A percentile compares a stretch with the other conserved stretches of the same genome.
phyloP scores from a whole-genome alignment of 495 filamentous ascomycete species.

The Letharia columbiana region DNA sequence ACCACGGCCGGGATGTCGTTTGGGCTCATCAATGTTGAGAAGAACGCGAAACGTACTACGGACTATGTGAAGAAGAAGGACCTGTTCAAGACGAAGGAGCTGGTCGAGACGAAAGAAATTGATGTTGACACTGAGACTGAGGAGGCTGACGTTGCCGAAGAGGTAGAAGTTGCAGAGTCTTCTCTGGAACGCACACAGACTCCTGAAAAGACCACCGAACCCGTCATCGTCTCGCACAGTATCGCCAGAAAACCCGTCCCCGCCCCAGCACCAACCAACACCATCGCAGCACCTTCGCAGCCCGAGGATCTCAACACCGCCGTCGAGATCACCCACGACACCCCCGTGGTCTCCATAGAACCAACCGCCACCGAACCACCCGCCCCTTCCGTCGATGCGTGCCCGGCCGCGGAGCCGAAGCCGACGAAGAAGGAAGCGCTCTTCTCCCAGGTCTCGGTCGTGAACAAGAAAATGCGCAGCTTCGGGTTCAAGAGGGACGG shows the following conservation, averaged over 20 bases:
- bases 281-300: neutral
- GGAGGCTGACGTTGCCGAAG: conserved; percentile 8
- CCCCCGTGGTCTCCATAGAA: neutral
- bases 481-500: neutral
- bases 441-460: neutral
- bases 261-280: neutral
- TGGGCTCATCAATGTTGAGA: neutral
- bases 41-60: neutral
- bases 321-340: neutral
- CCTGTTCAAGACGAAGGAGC: conserved; percentile 2
- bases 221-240: neutral
- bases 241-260: neutral
- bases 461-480: neutral
- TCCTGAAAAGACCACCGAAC: neutral
- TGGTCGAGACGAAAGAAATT: neutral
- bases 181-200: neutral
- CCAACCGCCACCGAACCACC: neutral
- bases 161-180: neutral
- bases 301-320: neutral
- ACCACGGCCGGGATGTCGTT: neutral
- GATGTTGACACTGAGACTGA: conserved; percentile 23
- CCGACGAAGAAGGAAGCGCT: neutral
- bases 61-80: conserved; percentile 4
- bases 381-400: neutral
- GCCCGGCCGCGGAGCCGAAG: neutral